Base-by-base conservation (phyloP, 225 moss, liverwort and hornwort species). In the Takakia lepidozioides region DNA sequence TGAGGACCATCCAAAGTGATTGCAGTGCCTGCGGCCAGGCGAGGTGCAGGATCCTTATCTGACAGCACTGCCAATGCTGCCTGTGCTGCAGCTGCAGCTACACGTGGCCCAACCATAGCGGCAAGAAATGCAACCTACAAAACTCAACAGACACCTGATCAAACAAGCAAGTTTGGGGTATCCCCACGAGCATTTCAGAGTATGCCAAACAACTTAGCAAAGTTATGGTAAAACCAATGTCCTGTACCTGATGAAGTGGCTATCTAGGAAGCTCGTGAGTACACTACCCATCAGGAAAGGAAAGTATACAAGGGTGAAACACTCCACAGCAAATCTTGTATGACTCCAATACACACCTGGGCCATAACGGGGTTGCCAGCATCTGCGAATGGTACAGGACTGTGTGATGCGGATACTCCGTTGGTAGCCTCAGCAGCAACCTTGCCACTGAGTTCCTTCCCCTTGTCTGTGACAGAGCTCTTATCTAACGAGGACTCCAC, bases 321-420 rank as follows among this genome's bases (percentile, higher is more conserved):
- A n/a, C n/a, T n/a, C n/a, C n/a, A n/a, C n/a, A n/a, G n/a, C n/a
- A n/a, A n/a, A n/a, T n/a, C n/a, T n/a, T n/a, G n/a, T n/a, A n/a
- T n/a, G n/a, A n/a, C n/a, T n/a, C n/a, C n/a, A 34, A 34, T 24
- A 52, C 60, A 55, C 72, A 91, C 98, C 91, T 98, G 91, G 17
- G 91, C 80, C 91, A 98, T 98, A 49, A 98, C 91, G 52, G 98
- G 98, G 64, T 98, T 98, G 51, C 98, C 87, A 42, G 98, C 98
- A 66, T 91, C 98, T 41, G 87, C 75, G 74, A 98, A 87, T 41
- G 98, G 75, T 29, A 81, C 67, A 56, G 84, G 69, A 51, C 85
- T 73, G 25, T 76, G 59, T 17, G 85, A 75, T 46, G 84, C 69
- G 46, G 69, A 58, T 32, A 68, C 73, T 32, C 50, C 80, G 43